Evolutionary conservation across 2,329 filamentous ascomycete species (phyloP).

Genomic region (Thermothelomyces thermophilus): DNA sequence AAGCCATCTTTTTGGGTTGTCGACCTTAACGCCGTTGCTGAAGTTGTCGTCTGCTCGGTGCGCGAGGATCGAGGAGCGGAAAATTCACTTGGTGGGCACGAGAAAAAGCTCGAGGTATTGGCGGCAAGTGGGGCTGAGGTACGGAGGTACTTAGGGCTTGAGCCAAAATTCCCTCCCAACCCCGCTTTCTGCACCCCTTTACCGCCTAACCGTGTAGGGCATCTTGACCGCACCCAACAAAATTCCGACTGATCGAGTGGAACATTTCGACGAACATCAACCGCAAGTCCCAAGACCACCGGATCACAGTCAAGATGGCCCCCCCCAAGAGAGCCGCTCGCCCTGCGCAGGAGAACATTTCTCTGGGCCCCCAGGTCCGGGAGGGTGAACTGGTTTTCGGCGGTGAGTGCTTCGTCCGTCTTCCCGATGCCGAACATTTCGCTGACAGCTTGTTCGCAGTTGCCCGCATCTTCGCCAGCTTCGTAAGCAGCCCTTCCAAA

Average conservation of each 20-base stretch:
- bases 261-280: conserved; percentile 26
- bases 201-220: conserved; percentile 25
- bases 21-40: conserved; percentile 28
- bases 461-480: conserved; percentile 94
- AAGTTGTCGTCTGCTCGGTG: conserved; percentile 23
- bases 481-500: conserved; percentile 35
- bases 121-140: conserved; percentile 19
- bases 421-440: neutral
- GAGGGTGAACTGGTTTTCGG: conserved; percentile 94
- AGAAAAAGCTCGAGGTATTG: conserved; percentile 14
- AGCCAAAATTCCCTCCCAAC: conserved; percentile 7
- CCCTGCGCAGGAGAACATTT: conserved; percentile 94
- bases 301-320: conserved; percentile 57
- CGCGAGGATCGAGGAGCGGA: conserved; percentile 10
- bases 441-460: conserved; percentile 32
- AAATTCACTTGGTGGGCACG: conserved; percentile 15
- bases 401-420: conserved; percentile 33
- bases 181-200: conserved; percentile 20
- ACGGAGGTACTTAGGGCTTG: conserved; percentile 26
- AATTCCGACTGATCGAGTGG: conserved; percentile 19
- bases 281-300: conserved; percentile 21
- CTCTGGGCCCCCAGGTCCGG: conserved; percentile 85
- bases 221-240: conserved; percentile 23
- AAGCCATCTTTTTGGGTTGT: conserved; percentile 33
- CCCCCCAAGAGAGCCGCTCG: conserved; percentile 85